phyloP scores from a whole-genome alignment of 805 yeast species.

The Isabelozyma heimii region DNA sequence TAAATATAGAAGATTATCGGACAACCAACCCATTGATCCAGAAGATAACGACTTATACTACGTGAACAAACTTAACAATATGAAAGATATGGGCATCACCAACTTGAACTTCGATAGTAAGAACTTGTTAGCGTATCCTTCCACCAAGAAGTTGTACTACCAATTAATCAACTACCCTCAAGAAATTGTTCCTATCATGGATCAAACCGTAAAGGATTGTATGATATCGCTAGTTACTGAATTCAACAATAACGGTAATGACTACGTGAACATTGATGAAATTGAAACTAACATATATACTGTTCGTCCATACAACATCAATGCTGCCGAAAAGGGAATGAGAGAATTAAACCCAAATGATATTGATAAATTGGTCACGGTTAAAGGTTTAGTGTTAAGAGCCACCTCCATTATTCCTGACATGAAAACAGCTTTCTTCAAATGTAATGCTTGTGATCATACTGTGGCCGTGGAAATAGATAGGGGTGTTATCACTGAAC shows the following conservation, averaged over 20 bases:
- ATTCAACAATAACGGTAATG: conserved; percentile 13
- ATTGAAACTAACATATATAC: conserved; percentile 82
- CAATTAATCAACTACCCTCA: conserved; percentile 92
- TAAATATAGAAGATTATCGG: conserved; percentile 62
- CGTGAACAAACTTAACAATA: conserved; percentile 65
- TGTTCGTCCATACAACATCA: conserved; percentile 85
- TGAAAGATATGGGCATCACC: conserved; percentile 76
- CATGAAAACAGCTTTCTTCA: conserved; percentile 96
- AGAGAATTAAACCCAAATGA: conserved; percentile 92
- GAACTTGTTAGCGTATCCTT: conserved; percentile 72
- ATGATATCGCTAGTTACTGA: conserved; percentile 63
- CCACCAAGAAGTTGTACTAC: conserved; percentile 75
- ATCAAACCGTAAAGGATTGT: conserved; percentile 88
- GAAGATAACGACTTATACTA: conserved; percentile 76
- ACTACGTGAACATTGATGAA: conserved; percentile 50
- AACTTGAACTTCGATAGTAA: conserved; percentile 82
- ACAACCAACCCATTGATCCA: conserved; percentile 32
- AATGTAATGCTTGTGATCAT: conserved; percentile 92
- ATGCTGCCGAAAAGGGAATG: conserved; percentile 68
- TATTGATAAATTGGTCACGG: conserved; percentile 86
- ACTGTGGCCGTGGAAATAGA: conserved; percentile 89
- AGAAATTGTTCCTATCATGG: conserved; percentile 97
- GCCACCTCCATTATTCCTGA: conserved; percentile 93
- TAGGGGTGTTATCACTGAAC: conserved; percentile 92
- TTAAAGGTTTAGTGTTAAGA: conserved; percentile 87